Percentiles rank a stretch among this genome's conserved stretches.
Conservation (phyloP, 2,329 filamentous ascomycete species). For the Ambrosiella cleistominuta region DNA sequence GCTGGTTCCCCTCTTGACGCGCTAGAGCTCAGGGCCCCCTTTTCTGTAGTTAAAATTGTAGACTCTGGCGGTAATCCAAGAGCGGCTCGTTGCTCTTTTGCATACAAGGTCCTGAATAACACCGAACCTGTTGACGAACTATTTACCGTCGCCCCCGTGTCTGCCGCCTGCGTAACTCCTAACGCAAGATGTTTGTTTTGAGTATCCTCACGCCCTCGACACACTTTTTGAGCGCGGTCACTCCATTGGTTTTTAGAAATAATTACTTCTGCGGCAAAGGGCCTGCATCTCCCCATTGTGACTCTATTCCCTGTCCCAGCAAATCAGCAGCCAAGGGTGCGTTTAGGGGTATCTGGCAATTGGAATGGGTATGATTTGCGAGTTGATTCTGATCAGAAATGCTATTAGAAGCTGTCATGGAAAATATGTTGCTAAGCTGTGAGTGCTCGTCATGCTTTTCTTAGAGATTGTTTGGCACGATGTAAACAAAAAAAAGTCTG, state of each 20-base stretch:
- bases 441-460: too few species aligned
- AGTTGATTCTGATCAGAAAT: too few species aligned
- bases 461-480: too few species aligned
- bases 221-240: not conserved
- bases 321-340: not conserved
- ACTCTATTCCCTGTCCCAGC: not conserved
- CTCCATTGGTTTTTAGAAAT: not conserved
- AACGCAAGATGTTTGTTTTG: not conserved
- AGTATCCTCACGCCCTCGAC: too few species aligned
- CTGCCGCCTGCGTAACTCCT: not conserved
- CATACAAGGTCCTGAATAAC: constrained; percentile 30
- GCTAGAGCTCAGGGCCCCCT: not conserved
- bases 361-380: too few species aligned
- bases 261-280: not conserved
- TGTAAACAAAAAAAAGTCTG: too few species aligned
- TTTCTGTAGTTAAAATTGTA: not conserved
- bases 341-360: not conserved
- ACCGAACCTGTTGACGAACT: constrained; percentile 28
- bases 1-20: not conserved
- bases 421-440: too few species aligned
- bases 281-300: not conserved
- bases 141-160: constrained; percentile 6
- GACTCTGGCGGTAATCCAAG: not conserved
- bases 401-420: too few species aligned
- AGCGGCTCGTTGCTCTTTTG: constrained; percentile 25